Evolutionary conservation across 2,329 filamentous ascomycete species (phyloP).

Genomic region (Aspergillus tamarii): DNA sequence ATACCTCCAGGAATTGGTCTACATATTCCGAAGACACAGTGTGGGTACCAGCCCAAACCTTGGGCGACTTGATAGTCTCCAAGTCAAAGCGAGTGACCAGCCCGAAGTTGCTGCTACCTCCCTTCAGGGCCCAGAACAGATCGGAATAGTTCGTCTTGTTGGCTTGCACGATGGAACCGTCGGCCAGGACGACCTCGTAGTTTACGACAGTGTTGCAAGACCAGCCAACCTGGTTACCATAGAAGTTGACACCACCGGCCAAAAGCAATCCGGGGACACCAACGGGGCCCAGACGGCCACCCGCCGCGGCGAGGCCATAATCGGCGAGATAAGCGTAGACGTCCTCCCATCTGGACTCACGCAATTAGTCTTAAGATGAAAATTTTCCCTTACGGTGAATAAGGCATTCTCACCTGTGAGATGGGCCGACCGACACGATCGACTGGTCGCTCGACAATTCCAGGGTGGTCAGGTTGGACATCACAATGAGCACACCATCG

Average conservation of each 20-base stretch:
- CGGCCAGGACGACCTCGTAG: slow-evolving; percentile 43
- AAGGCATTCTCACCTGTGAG: slow-evolving; percentile 24
- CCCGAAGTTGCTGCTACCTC: slow-evolving; percentile 49
- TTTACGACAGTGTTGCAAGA: slow-evolving; percentile 33
- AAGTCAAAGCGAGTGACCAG: slow-evolving; percentile 48
- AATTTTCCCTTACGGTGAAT: not conserved
- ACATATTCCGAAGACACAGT: slow-evolving; percentile 30
- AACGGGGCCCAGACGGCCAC: slow-evolving; percentile 34
- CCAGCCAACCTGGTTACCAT: slow-evolving; percentile 33
- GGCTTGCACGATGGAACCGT: slow-evolving; percentile 41
- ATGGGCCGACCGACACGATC: slow-evolving; percentile 33
- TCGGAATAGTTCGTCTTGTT: slow-evolving; percentile 35
- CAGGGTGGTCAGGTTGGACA: slow-evolving; percentile 34
- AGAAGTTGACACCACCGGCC: slow-evolving; percentile 35
- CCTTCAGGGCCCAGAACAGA: slow-evolving; percentile 47
- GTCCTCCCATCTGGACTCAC: slow-evolving; percentile 32
- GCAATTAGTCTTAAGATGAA: not conserved
- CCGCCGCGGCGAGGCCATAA: slow-evolving; percentile 26
- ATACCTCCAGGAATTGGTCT: slow-evolving; percentile 28
- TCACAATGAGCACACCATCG: slow-evolving; percentile 38
- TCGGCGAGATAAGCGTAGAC: slow-evolving; percentile 36
- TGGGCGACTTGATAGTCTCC: slow-evolving; percentile 31
- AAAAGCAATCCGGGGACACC: slow-evolving; percentile 34
- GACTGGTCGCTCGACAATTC: slow-evolving; percentile 32
- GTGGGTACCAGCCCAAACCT: slow-evolving; percentile 40